Conservation (phyloP, 306 rosid genomes). For the Begonia fuchsioides region DNA sequence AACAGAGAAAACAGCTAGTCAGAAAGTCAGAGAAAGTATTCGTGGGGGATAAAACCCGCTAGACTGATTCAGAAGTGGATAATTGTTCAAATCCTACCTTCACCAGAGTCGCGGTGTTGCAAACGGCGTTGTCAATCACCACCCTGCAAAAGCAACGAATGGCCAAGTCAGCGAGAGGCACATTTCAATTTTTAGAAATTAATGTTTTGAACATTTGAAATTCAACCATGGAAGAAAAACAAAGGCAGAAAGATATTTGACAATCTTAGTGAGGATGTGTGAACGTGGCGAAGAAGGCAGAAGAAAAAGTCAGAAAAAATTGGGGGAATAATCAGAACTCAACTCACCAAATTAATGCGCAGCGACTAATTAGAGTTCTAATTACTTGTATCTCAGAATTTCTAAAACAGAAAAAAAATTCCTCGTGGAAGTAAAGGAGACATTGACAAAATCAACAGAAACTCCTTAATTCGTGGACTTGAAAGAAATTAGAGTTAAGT, state of each 20-base stretch:
- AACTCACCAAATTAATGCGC: no score
- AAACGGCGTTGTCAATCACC: conserved; percentile 80
- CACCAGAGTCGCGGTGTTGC: conserved; percentile 62
- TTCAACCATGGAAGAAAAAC: not conserved
- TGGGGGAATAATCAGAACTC: no score
- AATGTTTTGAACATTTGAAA: not conserved
- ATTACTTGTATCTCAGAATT: not conserved
- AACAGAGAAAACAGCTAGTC: not conserved
- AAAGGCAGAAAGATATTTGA: not conserved
- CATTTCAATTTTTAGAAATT: not conserved
- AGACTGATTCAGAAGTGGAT: not conserved
- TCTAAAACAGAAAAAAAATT: no score
- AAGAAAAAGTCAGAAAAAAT: not conserved
- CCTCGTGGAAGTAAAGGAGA: no score
- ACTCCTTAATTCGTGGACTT: no score
- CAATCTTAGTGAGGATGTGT: not conserved
- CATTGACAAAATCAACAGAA: no score
- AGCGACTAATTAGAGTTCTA: no score
- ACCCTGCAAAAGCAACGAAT: conserved; percentile 41
- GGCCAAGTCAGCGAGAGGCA: conserved; percentile 27
- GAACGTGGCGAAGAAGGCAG: not conserved
- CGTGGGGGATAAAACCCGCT: not conserved
- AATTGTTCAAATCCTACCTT: conserved; percentile 31
- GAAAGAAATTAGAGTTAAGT: no score
- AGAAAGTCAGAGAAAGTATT: no score